Evolutionary conservation across 2,329 filamentous ascomycete genomes (phyloP).

Genomic region (Cercospora sp.): DNA sequence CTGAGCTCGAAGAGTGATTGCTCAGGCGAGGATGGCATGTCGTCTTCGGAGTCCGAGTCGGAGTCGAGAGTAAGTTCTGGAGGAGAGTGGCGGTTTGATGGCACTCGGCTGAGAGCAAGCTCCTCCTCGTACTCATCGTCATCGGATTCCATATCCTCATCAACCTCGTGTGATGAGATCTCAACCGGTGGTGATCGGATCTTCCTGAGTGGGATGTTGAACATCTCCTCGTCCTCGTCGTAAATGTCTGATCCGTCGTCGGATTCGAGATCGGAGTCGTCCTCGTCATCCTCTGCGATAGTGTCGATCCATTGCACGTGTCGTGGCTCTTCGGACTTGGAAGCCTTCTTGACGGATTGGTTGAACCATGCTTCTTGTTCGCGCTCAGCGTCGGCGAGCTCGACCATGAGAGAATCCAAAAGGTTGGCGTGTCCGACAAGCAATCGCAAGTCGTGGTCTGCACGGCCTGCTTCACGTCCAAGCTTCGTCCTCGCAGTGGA

Average conservation of each 20-base stretch:
- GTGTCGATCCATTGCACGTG: slow-evolving; percentile 87
- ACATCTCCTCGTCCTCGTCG: slow-evolving; percentile 52
- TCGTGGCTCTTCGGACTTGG: slow-evolving; percentile 60
- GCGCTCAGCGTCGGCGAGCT: slow-evolving; percentile 88
- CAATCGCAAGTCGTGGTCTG: slow-evolving; percentile 91
- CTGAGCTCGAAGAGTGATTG: slow-evolving; percentile 47
- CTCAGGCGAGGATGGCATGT: slow-evolving; percentile 51
- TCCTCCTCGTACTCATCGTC: slow-evolving; percentile 50
- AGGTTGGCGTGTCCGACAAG: slow-evolving; percentile 98
- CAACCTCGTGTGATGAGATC: slow-evolving; percentile 47
- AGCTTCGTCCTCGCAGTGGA: slow-evolving; percentile 97
- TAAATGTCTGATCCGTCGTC: slow-evolving; percentile 58
- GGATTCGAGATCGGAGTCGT: slow-evolving; percentile 53
- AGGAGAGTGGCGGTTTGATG: slow-evolving; percentile 45
- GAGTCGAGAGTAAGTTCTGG: slow-evolving; percentile 53
- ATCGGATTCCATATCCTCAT: slow-evolving; percentile 43
- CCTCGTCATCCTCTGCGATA: slow-evolving; percentile 73
- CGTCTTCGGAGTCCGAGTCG: slow-evolving; percentile 47
- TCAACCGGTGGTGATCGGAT: slow-evolving; percentile 44
- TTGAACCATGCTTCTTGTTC: slow-evolving; percentile 99
- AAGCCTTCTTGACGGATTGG: slow-evolving; percentile 80
- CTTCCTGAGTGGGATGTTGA: slow-evolving; percentile 41
- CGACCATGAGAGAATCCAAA: slow-evolving; percentile 88
- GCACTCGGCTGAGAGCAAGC: slow-evolving; percentile 46
- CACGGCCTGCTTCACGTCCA: slow-evolving; percentile 80